phyloP scores from a whole-genome alignment of 2,329 filamentous ascomycete genomes.

The Claviceps lovelessii region DNA sequence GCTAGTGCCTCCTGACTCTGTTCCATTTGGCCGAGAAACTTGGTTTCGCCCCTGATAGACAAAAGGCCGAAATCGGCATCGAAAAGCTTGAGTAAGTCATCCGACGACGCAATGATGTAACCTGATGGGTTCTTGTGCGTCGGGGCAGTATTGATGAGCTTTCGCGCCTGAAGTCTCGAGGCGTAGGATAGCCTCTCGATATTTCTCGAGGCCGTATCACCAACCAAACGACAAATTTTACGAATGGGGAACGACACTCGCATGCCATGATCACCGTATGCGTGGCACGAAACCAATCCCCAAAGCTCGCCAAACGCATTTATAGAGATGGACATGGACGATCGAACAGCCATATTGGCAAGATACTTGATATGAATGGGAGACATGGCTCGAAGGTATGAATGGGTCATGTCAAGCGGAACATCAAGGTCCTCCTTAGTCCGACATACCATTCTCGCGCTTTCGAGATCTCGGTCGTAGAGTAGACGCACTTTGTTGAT shows the following conservation, averaged over 20 bases:
- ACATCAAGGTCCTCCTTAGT: constrained; percentile 56
- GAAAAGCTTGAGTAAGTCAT: constrained; percentile 71
- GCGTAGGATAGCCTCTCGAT: constrained; percentile 81
- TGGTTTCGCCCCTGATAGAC: constrained; percentile 78
- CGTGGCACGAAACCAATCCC: constrained; percentile 78
- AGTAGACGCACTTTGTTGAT: constrained; percentile 78
- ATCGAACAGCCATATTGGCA: constrained; percentile 77
- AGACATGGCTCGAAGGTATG: constrained; percentile 78
- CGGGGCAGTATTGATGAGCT: constrained; percentile 74
- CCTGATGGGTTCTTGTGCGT: constrained; percentile 71
- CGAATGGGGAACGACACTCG: constrained; percentile 82
- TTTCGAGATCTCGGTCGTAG: constrained; percentile 71
- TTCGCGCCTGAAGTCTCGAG: constrained; percentile 68
- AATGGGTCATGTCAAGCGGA: constrained; percentile 70
- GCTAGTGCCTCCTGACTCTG: constrained; percentile 72
- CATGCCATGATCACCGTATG: constrained; percentile 66
- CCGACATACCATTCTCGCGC: constrained; percentile 68
- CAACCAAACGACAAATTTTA: constrained; percentile 81
- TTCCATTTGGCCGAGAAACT: constrained; percentile 61
- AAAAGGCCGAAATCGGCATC: constrained; percentile 76
- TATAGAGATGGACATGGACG: constrained; percentile 88
- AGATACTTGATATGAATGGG: constrained; percentile 83
- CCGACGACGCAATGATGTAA: constrained; percentile 80
- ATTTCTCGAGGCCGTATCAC: constrained; percentile 73
- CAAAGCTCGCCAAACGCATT: constrained; percentile 75